Evolutionary conservation across 108 stramenopile species (phyloP), one percentile per base, ranked within the genome.

Genomic region (Seminavis robusta): DNA sequence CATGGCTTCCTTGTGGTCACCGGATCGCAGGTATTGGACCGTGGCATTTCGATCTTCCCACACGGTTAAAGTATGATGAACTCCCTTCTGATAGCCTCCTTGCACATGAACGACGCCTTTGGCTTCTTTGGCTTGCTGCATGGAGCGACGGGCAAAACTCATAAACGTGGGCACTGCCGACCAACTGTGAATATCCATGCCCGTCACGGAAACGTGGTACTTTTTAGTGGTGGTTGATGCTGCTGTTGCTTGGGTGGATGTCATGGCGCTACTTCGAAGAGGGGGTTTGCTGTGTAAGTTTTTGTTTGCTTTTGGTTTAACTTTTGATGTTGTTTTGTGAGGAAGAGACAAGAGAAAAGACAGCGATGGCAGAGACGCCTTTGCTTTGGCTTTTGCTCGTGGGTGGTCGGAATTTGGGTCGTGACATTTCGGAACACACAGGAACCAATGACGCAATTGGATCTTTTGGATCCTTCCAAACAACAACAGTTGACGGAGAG

Each of bases 1-100:
- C 57, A 65, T 76, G 0, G 74, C 74, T 49, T 76, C 32, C 20
- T 16, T 10, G 3, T 48, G 25, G 3, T 15, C 36, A 20, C 56
- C 56, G 4, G n/a, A 11, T 4, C 40, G 41, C 39, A 57, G 17
- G 27, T 27, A 57, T 9, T 45, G 19, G 25, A 42, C n/a, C 56
- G 45, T 57, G 40, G 20, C 16, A 10, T 44, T 4, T 4, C 41
- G 40, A 11, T 24, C 21, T 30, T 57, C 42, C 56, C 56, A 57
- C 2, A 57, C 56, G 42, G 41, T 44, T 10, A 57, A 30, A 16
- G 47, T 49, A 19, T 60, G 33, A 34, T 34, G 47, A 26, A 49
- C n/a, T 21, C 6, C 28, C 4, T 27, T 4, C 9, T 16, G 6
- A 5, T 15, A 43, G n/a, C n/a, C n/a, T 21, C 6, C 28, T 3